Conservation (phyloP, 495 filamentous ascomycete genomes). For the Platismatia glauca region DNA sequence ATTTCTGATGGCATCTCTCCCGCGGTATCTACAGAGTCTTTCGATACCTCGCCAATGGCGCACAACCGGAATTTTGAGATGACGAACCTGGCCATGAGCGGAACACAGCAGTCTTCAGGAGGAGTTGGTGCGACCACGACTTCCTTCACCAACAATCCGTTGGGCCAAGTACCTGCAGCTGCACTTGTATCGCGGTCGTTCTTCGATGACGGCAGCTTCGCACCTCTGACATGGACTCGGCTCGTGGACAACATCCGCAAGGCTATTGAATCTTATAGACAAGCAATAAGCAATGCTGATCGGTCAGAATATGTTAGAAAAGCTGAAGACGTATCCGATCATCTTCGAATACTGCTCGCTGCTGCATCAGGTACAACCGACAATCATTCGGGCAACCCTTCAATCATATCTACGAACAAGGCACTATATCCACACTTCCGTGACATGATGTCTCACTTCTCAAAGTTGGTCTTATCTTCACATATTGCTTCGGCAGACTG, state of each 20-base stretch:
- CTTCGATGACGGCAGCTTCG: constrained; percentile 69
- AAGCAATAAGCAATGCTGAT: constrained; percentile 68
- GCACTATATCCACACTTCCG: constrained; percentile 93
- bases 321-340: constrained; percentile 95
- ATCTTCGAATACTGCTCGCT: constrained; percentile 83
- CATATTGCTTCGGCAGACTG: constrained; percentile 95
- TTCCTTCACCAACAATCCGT: constrained; percentile 53
- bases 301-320: constrained; percentile 83
- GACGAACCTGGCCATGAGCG: constrained; percentile 38
- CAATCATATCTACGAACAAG: constrained; percentile 98
- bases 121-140: constrained; percentile 56
- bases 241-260: constrained; percentile 85
- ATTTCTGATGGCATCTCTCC: constrained; percentile 70
- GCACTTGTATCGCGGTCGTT: constrained; percentile 62
- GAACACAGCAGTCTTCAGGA: constrained; percentile 34
- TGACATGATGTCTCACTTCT: constrained; percentile 99
- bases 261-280: constrained; percentile 77
- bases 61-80: constrained; percentile 36
- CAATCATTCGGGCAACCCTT: constrained; percentile 96
- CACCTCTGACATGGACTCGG: constrained; percentile 75
- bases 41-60: constrained; percentile 51
- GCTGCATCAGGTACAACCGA: constrained; percentile 95
- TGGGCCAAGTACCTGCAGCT: constrained; percentile 45
- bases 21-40: constrained; percentile 84
- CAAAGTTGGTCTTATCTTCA: constrained; percentile 94